Evolutionary conservation across 495 filamentous ascomycete species (phyloP).

Genomic region (Massariosphaeria phaeospora): DNA sequence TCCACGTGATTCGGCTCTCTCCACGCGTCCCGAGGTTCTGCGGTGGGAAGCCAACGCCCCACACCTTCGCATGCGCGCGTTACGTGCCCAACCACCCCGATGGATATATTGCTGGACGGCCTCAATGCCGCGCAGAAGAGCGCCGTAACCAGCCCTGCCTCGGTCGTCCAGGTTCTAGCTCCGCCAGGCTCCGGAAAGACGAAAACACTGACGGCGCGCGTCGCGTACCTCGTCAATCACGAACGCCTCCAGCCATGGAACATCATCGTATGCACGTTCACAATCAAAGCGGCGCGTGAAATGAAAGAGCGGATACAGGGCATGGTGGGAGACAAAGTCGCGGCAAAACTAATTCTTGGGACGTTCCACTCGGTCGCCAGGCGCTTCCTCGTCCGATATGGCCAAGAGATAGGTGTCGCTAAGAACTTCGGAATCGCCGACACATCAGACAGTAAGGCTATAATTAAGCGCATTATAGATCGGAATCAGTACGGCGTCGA

Average conservation of each 20-base stretch:
- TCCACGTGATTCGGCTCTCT: no score
- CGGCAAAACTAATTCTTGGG: constrained; percentile 76
- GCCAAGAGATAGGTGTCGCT: constrained; percentile 72
- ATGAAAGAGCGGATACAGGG: constrained; percentile 86
- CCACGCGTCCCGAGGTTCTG: no score
- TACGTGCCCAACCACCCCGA: constrained; percentile 1
- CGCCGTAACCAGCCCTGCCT: constrained; percentile 76
- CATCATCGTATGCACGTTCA: constrained; percentile 96
- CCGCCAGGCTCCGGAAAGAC: constrained; percentile 79
- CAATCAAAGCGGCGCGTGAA: constrained; percentile 91
- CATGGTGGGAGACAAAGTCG: constrained; percentile 69
- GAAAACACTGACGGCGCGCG: constrained; percentile 89
- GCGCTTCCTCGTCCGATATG: constrained; percentile 80
- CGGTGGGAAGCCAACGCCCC: no score
- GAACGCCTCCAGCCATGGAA: constrained; percentile 78
- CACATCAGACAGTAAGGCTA: constrained; percentile 67
- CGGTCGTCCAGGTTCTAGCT: constrained; percentile 85
- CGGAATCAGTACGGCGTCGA: constrained; percentile 56
- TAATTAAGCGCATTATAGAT: constrained; percentile 79
- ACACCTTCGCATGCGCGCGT: no score
- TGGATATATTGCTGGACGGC: constrained; percentile 54
- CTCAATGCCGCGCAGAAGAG: constrained; percentile 77
- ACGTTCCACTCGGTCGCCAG: constrained; percentile 95
- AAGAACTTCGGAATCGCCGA: constrained; percentile 94
- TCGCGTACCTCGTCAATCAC: constrained; percentile 86